Base-by-base conservation (phyloP, 2,329 filamentous ascomycete species). In the Lizonia empirigonia region DNA sequence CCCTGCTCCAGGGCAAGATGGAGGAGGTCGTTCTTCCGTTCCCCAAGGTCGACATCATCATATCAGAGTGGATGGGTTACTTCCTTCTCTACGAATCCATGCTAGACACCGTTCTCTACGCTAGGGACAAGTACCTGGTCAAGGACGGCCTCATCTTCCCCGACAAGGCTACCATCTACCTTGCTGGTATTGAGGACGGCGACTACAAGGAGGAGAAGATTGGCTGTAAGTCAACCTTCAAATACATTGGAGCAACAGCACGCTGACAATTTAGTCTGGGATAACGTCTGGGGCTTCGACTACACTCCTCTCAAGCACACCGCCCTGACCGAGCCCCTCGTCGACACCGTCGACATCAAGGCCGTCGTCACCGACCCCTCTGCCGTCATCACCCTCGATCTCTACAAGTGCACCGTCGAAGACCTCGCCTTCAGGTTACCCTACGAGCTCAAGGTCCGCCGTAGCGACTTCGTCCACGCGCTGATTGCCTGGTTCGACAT, bases 161-260 rank as follows among this genome's bases (percentile, higher is more conserved):
- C 16, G 94, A 99, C 79, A 97, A 96, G 84, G 94, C 94, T 44
- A 97, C 91, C 67, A 96, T 99, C 74, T 97, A 91, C 78, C 86
- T 96, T 75, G 94, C 91, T 53, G 94, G 89, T 70, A 99, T 99
- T 58, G 94, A 99, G 80, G 94, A 99, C 71, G 94, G 94, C 61
- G 94, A 99, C 58, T 99, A 99, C 85, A 97, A 97, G 83, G 93
- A 97, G 59, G 94, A 99, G 81, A 99, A 99, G 84, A 99, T 99
- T 70, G 93, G 92, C 77, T 99, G 93, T 97, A 50, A 56, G 56
- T 24, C 20, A 22, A 32, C 15, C n/a, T 15, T 8, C 15, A 12
- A 15, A 16, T 5, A 12, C 1, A 6, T 2, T 12, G 23, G 7
- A 16, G 8, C 7, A 22, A 22, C 16, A 50, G n/a, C 6, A 37